phyloP scores from a whole-genome alignment of 2,329 filamentous ascomycete genomes.

The Alternaria burnsii region DNA sequence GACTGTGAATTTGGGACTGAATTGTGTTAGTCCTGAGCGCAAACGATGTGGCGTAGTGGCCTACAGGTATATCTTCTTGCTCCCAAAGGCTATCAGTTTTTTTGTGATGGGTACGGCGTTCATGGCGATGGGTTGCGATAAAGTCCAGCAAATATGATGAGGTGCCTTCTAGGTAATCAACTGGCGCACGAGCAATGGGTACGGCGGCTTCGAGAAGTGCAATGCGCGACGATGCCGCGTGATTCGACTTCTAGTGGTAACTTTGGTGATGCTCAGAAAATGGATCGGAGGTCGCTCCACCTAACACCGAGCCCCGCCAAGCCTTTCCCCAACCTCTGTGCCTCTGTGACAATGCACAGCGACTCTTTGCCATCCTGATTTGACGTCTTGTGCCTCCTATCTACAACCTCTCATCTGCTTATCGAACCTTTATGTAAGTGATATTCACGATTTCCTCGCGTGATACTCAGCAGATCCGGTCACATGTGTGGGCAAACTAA shows the following conservation, averaged over 20 bases:
- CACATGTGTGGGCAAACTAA: background rate
- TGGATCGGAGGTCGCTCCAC: slow-evolving; percentile 23
- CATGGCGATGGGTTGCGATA: slow-evolving; percentile 23
- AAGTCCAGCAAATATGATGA: background rate
- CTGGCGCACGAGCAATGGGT: background rate
- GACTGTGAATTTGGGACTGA: slow-evolving; percentile 81
- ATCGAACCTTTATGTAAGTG: background rate
- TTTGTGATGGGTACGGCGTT: slow-evolving; percentile 43
- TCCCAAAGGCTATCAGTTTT: slow-evolving; percentile 50
- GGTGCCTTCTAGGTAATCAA: background rate
- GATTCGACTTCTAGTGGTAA: slow-evolving; percentile 2
- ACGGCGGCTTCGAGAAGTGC: background rate
- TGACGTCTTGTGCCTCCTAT: background rate
- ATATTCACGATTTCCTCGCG: background rate
- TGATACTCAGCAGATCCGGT: background rate
- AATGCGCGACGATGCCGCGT: slow-evolving; percentile 9
- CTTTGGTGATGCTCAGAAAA: slow-evolving; percentile 26
- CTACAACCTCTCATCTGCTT: background rate
- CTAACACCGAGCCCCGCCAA: slow-evolving; percentile 11
- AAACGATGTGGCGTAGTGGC: slow-evolving; percentile 16
- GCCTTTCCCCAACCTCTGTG: background rate
- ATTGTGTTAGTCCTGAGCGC: slow-evolving; percentile 14
- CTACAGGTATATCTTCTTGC: slow-evolving; percentile 60
- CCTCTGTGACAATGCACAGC: background rate
- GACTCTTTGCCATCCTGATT: background rate